Evolutionary conservation across 805 yeast species (phyloP).

Genomic region (Candida quercuum): DNA sequence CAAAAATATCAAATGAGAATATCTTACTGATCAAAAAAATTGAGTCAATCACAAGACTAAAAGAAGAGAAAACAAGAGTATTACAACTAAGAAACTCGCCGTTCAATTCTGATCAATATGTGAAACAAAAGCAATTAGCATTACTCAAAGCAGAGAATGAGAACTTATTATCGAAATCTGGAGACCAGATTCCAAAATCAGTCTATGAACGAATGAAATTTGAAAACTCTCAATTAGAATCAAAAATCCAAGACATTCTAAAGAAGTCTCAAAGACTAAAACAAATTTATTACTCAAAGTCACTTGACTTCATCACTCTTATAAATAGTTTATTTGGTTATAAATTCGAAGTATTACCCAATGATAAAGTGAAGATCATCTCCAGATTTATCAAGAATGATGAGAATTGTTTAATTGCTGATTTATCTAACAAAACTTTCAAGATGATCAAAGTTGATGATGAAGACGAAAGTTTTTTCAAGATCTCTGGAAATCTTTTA

Average conservation of each 20-base stretch:
- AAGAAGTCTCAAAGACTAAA: conserved; percentile 49
- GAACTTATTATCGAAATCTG: conserved; percentile 34
- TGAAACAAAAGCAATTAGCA: conserved; percentile 47
- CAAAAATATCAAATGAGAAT: conserved; percentile 31
- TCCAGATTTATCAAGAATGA: conserved; percentile 37
- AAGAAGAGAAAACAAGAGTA: conserved; percentile 40
- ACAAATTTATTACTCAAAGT: conserved; percentile 57
- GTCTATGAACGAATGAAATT: conserved; percentile 57
- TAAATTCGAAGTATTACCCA: conserved; percentile 57
- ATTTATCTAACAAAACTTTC: conserved; percentile 47
- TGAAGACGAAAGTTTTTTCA: conserved; percentile 22
- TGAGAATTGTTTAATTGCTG: conserved; percentile 49
- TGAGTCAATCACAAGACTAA: conserved; percentile 27
- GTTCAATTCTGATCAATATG: conserved; percentile 51
- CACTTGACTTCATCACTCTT: conserved; percentile 65
- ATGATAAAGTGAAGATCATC: conserved; percentile 50
- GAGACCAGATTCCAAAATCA: conserved; percentile 47
- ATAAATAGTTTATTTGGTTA: conserved; percentile 69
- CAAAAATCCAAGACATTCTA: conserved; percentile 40
- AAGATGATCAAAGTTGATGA: conserved; percentile 41
- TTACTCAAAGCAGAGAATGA: conserved; percentile 53
- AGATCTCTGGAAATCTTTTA: conserved; percentile 46
- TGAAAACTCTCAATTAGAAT: conserved; percentile 45
- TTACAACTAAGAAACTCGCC: conserved; percentile 68
- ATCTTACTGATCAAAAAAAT: conserved; percentile 32